These are phyloP conservation scores for Sporothrix luriei DNA, from an alignment of 2,329 filamentous ascomycete genomes.

Conservation along the genomic window DNA sequence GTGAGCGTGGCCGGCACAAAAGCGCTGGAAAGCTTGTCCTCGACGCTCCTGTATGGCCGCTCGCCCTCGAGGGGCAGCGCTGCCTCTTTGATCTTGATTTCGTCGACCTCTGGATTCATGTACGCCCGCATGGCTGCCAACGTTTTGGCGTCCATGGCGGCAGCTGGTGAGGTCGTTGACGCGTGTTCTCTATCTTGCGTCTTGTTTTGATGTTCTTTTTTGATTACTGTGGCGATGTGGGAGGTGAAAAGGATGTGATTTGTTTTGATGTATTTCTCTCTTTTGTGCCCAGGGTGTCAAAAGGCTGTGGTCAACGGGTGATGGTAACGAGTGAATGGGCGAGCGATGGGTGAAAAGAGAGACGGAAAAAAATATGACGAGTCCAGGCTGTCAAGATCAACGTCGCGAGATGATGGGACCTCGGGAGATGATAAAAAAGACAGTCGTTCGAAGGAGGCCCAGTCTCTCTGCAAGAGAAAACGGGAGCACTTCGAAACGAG, in stretches of 20 bases:
- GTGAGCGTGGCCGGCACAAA: slow-evolving; percentile 19
- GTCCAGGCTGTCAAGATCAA: neutral
- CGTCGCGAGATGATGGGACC: neutral
- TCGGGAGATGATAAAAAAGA: neutral
- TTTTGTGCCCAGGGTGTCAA: neutral
- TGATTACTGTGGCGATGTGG: no score
- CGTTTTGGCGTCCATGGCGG: neutral
- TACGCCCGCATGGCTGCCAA: neutral
- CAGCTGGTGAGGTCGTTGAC: neutral
- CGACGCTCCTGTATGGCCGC: neutral
- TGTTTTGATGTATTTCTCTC: neutral
- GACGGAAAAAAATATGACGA: neutral
- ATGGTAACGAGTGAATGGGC: neutral
- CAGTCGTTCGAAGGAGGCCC: no score
- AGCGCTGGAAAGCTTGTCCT: neutral
- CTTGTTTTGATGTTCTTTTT: neutral
- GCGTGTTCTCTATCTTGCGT: neutral
- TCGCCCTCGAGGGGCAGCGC: neutral
- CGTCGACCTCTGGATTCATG: no score
- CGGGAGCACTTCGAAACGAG: neutral
- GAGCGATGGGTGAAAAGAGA: neutral
- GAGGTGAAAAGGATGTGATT: no score
- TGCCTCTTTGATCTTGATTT: neutral
- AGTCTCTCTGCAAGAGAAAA: neutral
- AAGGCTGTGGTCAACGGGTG: neutral